Evolutionary conservation across 2,329 filamentous ascomycete species (phyloP), one percentile per base, ranked within the genome.

Genomic region (Beauveria pseudobassiana): DNA sequence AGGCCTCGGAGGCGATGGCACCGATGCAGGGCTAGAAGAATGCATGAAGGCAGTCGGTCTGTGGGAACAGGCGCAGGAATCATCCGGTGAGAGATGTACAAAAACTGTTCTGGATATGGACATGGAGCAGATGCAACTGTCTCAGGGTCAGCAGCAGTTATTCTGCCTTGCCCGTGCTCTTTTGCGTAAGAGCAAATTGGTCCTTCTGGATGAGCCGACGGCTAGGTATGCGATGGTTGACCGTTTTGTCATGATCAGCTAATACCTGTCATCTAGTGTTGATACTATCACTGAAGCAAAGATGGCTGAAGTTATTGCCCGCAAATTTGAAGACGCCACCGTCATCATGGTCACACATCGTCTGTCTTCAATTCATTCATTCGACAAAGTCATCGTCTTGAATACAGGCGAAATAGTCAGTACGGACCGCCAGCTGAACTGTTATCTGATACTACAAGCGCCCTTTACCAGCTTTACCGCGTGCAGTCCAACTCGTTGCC

Each of bases 121-220:
- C 20, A 51, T 40, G 28, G 56, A 59, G 45, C 43, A 40, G 56
- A 48, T 59, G 43, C 24, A 24, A 18, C 64, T 76, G 8, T 75
- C 72, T 5, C 65, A 65, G 1, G 71, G 71, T 9, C 72, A 73
- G 61, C 59, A 64, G 3, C 70, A 73, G 48, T 64, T 73, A 1
- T 64, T 74, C 18, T 68, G 68, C 8, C 63, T 74, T 1, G 67
- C 68, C 16, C 64, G 71, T 18, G 68, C 70, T 16, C 30, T 72
- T 6, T 42, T 72, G 2, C 65, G 69, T 30, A 53, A 52, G 53
- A 59, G 55, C 40, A 42, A 30, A 42, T 46, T 63, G 24, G 48
- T 63, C 28, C 55, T 60, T 34, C 61, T 63, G 22, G 61, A 63
- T 34, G 61, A 63, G 61, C 61, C 61, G 20, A 63, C 61, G 30